Evolutionary conservation across 495 filamentous ascomycete species (phyloP).

Genomic region (Halenospora varia): DNA sequence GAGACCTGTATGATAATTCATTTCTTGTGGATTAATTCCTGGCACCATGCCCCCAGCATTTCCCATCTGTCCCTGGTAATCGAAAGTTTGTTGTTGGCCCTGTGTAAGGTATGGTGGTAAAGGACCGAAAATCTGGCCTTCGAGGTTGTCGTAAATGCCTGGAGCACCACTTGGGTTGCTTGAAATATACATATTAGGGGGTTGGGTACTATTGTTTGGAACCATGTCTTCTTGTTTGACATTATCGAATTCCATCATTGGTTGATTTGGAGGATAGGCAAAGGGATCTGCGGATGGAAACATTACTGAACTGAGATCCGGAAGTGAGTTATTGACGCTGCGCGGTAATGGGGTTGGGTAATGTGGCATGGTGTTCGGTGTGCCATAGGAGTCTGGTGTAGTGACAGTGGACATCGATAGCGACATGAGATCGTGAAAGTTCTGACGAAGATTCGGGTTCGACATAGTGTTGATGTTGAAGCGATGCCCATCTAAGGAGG

Average conservation of each 20-base stretch:
- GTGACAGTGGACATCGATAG: conserved; percentile 16
- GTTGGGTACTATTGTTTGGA: conserved; percentile 15
- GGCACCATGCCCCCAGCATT: conserved; percentile 10
- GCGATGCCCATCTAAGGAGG: conserved; percentile 6
- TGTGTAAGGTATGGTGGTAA: conserved; percentile 46
- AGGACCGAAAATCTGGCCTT: conserved; percentile 52
- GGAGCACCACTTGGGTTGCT: conserved; percentile 8
- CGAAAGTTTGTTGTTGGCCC: conserved; percentile 16
- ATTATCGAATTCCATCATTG: conserved; percentile 55
- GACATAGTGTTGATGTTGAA: conserved; percentile 18
- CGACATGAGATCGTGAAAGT: conserved; percentile 19
- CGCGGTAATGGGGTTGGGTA: conserved; percentile 9
- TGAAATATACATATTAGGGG: conserved; percentile 24
- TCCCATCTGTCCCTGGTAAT: conserved; percentile 9
- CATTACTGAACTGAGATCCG: conserved; percentile 79
- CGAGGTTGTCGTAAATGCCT: conserved; percentile 38
- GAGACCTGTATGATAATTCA: conserved; percentile 14
- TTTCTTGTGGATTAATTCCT: conserved; percentile 9
- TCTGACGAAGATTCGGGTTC: conserved; percentile 23
- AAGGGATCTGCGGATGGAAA: conserved; percentile 89
- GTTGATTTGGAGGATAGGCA: conserved; percentile 83
- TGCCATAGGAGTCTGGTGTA: conserved; percentile 18
- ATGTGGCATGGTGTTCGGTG: background rate
- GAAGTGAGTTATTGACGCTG: conserved; percentile 13
- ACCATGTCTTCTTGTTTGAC: conserved; percentile 28